Evolutionary conservation across 2,329 filamentous ascomycete species (phyloP).

Genomic region (Pseudogymnoascus sp.): DNA sequence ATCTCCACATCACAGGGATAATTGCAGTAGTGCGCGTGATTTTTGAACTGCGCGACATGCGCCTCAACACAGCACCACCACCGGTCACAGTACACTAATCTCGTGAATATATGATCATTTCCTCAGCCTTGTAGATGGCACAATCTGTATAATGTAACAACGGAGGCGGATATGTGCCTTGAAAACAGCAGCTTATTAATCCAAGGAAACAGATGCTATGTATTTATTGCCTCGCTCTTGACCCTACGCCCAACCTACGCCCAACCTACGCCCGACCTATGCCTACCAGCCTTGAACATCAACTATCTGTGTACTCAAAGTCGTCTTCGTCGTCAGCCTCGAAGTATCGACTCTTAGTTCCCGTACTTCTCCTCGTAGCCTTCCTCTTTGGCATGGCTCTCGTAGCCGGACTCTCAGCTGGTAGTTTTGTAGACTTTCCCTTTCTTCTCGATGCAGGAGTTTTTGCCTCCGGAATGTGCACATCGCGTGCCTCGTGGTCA

Average conservation of each 20-base stretch:
- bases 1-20: constrained; percentile 7
- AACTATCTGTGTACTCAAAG: neutral
- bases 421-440: neutral
- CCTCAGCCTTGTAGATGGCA: neutral
- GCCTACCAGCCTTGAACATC: neutral
- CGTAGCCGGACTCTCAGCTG: neutral
- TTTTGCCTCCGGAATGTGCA: neutral
- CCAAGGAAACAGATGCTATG: neutral
- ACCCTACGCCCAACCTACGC: neutral
- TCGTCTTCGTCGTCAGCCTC: constrained; percentile 12
- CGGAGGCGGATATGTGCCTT: neutral
- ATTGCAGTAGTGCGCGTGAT: neutral
- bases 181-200: neutral
- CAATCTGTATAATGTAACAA: neutral
- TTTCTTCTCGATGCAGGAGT: neutral
- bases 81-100: neutral
- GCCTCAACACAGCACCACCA: neutral
- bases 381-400: constrained; percentile 10
- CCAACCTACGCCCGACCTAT: neutral
- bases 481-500: neutral
- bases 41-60: neutral
- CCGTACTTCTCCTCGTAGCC: constrained; percentile 12
- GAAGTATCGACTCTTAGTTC: constrained; percentile 14
- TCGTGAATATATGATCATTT: neutral
- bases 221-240: neutral